A percentile compares a stretch with the other conserved stretches of the same genome.
These are phyloP conservation scores for Rhizopogon salebrosus DNA, from an alignment of 768 basidiomycete genomes.

Conservation along the genomic window DNA sequence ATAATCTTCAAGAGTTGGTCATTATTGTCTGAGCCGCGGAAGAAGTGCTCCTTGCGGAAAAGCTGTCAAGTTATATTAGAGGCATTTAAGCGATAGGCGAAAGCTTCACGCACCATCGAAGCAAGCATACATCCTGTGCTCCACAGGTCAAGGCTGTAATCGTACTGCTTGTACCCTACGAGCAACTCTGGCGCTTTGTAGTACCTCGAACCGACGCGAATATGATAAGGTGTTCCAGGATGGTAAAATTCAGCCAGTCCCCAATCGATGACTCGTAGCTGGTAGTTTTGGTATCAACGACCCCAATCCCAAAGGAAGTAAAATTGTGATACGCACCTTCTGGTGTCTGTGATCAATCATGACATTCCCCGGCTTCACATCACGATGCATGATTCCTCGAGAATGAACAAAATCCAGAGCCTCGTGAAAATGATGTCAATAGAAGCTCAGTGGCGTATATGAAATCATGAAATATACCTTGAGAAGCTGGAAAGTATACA, in stretches of 20 bases:
- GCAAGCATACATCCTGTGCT: slow-evolving; percentile 73
- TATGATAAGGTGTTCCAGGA: slow-evolving; percentile 63
- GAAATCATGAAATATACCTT: slow-evolving; percentile 29
- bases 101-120: slow-evolving; percentile 49
- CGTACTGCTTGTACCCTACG: slow-evolving; percentile 68
- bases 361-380: slow-evolving; percentile 65
- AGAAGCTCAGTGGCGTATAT: neutral
- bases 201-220: slow-evolving; percentile 66
- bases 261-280: slow-evolving; percentile 68
- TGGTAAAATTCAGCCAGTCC: slow-evolving; percentile 76
- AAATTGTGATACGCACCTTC: slow-evolving; percentile 36
- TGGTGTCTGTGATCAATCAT: slow-evolving; percentile 67
- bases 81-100: neutral
- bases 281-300: slow-evolving; percentile 1
- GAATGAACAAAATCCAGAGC: slow-evolving; percentile 71
- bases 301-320: neutral
- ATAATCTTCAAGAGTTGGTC: slow-evolving; percentile 70
- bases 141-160: slow-evolving; percentile 72
- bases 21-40: slow-evolving; percentile 69
- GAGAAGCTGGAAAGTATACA: slow-evolving; percentile 62
- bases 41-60: slow-evolving; percentile 71
- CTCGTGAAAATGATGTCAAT: slow-evolving; percentile 12
- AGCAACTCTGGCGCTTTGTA: slow-evolving; percentile 73
- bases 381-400: slow-evolving; percentile 68
- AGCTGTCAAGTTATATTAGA: slow-evolving; percentile 35